These are phyloP conservation scores for Pseudonitzschia pungens DNA, from an alignment of 108 stramenopile genomes.

Conservation along the genomic window DNA sequence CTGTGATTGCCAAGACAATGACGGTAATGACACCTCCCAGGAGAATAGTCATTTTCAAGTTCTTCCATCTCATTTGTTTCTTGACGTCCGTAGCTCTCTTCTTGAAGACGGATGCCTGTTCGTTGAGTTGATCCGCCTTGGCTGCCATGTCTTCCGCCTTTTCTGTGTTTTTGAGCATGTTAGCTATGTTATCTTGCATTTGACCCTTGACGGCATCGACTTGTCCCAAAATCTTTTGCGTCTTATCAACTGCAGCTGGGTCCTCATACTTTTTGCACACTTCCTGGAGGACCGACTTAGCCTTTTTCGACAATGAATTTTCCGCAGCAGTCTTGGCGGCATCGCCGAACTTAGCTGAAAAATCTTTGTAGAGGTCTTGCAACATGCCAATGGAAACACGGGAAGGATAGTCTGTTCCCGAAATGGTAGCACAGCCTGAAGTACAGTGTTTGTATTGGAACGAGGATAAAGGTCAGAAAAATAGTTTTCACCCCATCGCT, in stretches of 20 bases:
- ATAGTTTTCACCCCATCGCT: background rate
- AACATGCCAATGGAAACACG: conserved; percentile 82
- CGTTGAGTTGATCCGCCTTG: conserved; percentile 82
- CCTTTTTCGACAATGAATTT: conserved; percentile 75
- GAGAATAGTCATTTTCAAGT: conserved; percentile 86
- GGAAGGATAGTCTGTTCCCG: conserved; percentile 82
- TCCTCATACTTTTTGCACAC: conserved; percentile 85
- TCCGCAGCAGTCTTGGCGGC: conserved; percentile 72
- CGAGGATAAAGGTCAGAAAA: background rate
- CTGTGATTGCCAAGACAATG: conserved; percentile 71
- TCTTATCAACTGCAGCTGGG: conserved; percentile 83
- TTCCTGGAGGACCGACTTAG: conserved; percentile 59
- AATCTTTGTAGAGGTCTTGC: conserved; percentile 69
- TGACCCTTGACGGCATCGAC: conserved; percentile 83
- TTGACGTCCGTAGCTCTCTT: conserved; percentile 76
- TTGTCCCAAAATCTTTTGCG: conserved; percentile 67
- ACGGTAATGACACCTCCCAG: conserved; percentile 69
- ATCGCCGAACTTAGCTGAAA: conserved; percentile 60
- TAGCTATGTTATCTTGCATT: conserved; percentile 87
- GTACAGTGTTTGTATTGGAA: background rate
- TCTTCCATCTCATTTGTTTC: conserved; percentile 93
- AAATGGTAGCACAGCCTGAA: conserved; percentile 81
- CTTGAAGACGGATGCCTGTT: conserved; percentile 89
- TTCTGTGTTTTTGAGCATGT: conserved; percentile 88
- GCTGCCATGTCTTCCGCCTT: conserved; percentile 79